phyloP scores from a whole-genome alignment of 2,329 filamentous ascomycete species.

The Didymella arachidicola region DNA sequence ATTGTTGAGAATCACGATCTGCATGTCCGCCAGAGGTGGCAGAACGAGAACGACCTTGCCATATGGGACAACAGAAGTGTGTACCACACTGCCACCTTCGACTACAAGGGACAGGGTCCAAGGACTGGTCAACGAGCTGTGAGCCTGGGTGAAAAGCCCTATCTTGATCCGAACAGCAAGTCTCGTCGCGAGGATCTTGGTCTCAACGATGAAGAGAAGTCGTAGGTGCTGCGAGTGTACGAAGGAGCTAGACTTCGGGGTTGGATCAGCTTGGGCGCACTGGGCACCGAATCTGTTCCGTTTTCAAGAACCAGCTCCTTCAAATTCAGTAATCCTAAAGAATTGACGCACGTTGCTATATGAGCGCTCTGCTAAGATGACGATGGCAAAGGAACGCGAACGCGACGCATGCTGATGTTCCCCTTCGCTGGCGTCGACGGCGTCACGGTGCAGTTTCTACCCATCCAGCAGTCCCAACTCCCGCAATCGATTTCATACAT shows the following conservation, averaged over 20 bases:
- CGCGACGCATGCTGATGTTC: background rate
- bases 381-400: background rate
- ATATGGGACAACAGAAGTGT: conserved; percentile 72
- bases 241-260: no score
- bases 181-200: conserved; percentile 53
- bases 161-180: conserved; percentile 61
- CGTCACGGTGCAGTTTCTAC: background rate
- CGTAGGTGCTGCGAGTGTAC: background rate
- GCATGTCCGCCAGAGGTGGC: conserved; percentile 60
- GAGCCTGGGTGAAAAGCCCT: conserved; percentile 65
- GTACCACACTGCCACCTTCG: conserved; percentile 68
- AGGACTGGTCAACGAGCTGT: conserved; percentile 65
- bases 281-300: no score
- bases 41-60: conserved; percentile 56
- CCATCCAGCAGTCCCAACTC: background rate
- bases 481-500: background rate
- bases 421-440: background rate
- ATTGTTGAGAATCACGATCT: conserved; percentile 60
- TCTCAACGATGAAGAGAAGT: conserved; percentile 9
- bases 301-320: no score
- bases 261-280: no score
- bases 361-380: background rate
- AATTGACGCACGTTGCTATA: background rate
- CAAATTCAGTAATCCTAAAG: no score
- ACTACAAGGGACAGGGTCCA: conserved; percentile 63